Conservation (phyloP, 1,284 basidiomycete species). For the Amylostereum chailletii region DNA sequence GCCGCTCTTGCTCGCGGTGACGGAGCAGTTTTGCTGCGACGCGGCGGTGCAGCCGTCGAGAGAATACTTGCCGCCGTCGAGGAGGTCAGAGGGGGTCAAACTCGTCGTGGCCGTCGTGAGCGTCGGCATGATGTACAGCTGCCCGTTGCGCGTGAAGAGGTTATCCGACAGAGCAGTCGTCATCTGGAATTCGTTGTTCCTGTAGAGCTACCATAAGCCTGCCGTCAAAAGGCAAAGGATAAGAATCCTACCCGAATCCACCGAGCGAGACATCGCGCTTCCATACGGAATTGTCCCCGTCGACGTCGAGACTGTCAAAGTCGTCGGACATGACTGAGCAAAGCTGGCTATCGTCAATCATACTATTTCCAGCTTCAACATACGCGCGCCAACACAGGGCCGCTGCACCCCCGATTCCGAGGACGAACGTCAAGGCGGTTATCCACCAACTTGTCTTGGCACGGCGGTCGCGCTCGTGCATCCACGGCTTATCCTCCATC, state of each 20-base stretch:
- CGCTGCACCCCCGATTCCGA: constrained; percentile 37
- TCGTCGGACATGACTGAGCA: constrained; percentile 67
- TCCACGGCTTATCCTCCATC: constrained; percentile 57
- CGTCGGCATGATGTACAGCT: constrained; percentile 76
- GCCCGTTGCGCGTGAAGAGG: constrained; percentile 57
- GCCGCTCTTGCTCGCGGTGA: constrained; percentile 26
- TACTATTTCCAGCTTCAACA: constrained; percentile 31
- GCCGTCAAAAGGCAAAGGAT: not conserved
- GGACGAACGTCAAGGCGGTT: constrained; percentile 35
- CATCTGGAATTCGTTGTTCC: constrained; percentile 78
- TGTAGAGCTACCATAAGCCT: constrained; percentile 15
- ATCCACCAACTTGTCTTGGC: constrained; percentile 49
- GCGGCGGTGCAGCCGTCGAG: constrained; percentile 56
- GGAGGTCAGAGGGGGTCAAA: constrained; percentile 45
- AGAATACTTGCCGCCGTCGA: constrained; percentile 57
- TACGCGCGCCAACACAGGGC: constrained; percentile 35
- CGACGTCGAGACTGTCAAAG: constrained; percentile 46
- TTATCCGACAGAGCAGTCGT: constrained; percentile 60
- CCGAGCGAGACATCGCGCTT: constrained; percentile 62
- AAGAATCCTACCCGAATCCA: constrained; percentile 53
- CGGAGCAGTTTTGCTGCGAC: constrained; percentile 26
- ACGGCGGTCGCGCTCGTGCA: constrained; percentile 39
- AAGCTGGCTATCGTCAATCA: constrained; percentile 30
- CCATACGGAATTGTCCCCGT: constrained; percentile 37
- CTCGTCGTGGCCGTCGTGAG: constrained; percentile 66